A percentile compares a stretch with the other conserved stretches of the same genome.
phyloP scores from a whole-genome alignment of 2,329 filamentous ascomycete species.

The Cladosporium sp. region DNA sequence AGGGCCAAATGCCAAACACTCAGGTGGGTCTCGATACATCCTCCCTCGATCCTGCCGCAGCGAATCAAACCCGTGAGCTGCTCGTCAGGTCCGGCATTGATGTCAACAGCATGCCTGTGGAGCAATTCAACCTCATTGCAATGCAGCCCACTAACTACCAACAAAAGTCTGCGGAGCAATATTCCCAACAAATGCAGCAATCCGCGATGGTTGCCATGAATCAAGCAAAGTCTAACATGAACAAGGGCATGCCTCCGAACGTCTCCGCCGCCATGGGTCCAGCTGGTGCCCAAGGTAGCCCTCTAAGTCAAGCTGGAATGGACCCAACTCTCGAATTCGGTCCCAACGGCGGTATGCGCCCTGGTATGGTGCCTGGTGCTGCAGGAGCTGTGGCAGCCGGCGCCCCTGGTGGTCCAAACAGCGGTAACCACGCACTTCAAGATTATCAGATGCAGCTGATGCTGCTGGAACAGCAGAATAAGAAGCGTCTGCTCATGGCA shows the following conservation, averaged over 20 bases:
- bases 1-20: slow-evolving; percentile 34
- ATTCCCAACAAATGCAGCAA: slow-evolving; percentile 80
- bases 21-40: slow-evolving; percentile 38
- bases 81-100: slow-evolving; percentile 73
- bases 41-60: slow-evolving; percentile 28
- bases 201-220: slow-evolving; percentile 75
- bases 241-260: slow-evolving; percentile 65
- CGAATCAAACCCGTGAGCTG: slow-evolving; percentile 32
- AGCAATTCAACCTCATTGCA: slow-evolving; percentile 70
- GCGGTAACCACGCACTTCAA: slow-evolving; percentile 77
- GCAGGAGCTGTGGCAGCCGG: slow-evolving; percentile 23
- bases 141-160: slow-evolving; percentile 61
- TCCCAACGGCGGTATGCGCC: slow-evolving; percentile 34
- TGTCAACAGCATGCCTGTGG: slow-evolving; percentile 69
- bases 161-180: slow-evolving; percentile 83
- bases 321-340: slow-evolving; percentile 62
- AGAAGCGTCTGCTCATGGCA: slow-evolving; percentile 82
- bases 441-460: slow-evolving; percentile 91
- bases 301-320: slow-evolving; percentile 54
- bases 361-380: slow-evolving; percentile 32
- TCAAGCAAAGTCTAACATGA: slow-evolving; percentile 59
- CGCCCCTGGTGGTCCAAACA: slow-evolving; percentile 46
- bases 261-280: slow-evolving; percentile 58
- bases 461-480: slow-evolving; percentile 84
- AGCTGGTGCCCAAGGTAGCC: slow-evolving; percentile 37